Conservation (phyloP, 75 land plant species). For the Picea sitchensis region DNA sequence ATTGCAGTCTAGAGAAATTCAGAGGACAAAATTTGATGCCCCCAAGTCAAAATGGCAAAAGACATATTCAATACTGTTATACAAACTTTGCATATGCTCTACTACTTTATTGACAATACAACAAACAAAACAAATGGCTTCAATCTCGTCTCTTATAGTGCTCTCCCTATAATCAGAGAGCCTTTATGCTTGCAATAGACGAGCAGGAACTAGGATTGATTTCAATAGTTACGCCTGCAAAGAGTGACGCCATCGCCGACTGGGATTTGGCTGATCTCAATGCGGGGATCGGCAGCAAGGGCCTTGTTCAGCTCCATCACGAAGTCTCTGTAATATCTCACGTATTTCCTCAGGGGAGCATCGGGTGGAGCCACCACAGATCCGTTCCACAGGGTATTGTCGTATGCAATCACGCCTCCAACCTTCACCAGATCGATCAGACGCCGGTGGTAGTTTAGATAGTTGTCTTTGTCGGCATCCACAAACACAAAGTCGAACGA, state of each 20-base stretch:
- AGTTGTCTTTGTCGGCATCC: slow-evolving; percentile 86
- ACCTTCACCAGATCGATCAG: slow-evolving; percentile 65
- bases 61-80: too few relatives aligned
- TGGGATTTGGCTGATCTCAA: slow-evolving; percentile 66
- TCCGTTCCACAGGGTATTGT: slow-evolving; percentile 90
- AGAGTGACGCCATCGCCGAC: slow-evolving; percentile 85
- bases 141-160: too few relatives aligned
- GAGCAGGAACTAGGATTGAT: too few relatives aligned
- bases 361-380: slow-evolving; percentile 51
- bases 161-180: too few relatives aligned
- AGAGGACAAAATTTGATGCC: too few relatives aligned
- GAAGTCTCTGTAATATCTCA: slow-evolving; percentile 37
- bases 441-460: slow-evolving; percentile 67
- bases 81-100: too few relatives aligned
- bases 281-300: slow-evolving; percentile 65
- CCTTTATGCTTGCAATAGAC: too few relatives aligned
- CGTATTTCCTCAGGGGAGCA: slow-evolving; percentile 35
- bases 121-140: too few relatives aligned
- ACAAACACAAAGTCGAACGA: slow-evolving; percentile 79
- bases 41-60: too few relatives aligned
- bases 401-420: slow-evolving; percentile 82
- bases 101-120: too few relatives aligned
- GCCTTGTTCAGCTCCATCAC: slow-evolving; percentile 56
- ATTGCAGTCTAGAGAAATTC: too few relatives aligned
- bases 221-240: slow-evolving; percentile 46